phyloP scores from a whole-genome alignment of 2,329 filamentous ascomycete species.

The Mariannaea elegans region DNA sequence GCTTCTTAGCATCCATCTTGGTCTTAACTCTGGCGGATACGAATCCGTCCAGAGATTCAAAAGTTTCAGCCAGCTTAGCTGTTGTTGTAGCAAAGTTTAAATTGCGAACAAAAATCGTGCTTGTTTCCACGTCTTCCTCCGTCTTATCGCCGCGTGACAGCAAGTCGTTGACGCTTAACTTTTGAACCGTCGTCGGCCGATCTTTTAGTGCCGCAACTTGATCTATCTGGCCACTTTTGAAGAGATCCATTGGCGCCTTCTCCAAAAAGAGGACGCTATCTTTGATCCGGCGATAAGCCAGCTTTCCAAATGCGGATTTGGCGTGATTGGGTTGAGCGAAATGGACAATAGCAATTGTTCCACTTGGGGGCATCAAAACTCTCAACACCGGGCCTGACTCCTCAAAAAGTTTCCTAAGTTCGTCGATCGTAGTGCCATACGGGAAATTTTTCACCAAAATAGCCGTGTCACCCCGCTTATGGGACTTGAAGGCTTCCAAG shows the following conservation, averaged over 20 bases:
- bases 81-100: slow-evolving; percentile 91
- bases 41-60: slow-evolving; percentile 86
- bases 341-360: slow-evolving; percentile 93
- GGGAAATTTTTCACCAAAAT: slow-evolving; percentile 97
- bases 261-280: slow-evolving; percentile 93
- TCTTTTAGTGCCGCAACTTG: slow-evolving; percentile 45
- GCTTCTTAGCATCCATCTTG: slow-evolving; percentile 90
- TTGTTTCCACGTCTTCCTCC: slow-evolving; percentile 67
- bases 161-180: slow-evolving; percentile 74
- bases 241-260: slow-evolving; percentile 87
- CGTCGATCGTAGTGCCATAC: slow-evolving; percentile 80
- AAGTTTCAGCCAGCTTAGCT: slow-evolving; percentile 77
- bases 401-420: slow-evolving; percentile 83
- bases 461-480: slow-evolving; percentile 83
- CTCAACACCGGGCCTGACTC: slow-evolving; percentile 83
- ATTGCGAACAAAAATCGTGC: slow-evolving; percentile 93
- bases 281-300: slow-evolving; percentile 91
- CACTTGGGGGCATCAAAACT: slow-evolving; percentile 90
- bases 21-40: slow-evolving; percentile 91
- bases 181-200: slow-evolving; percentile 59
- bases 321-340: slow-evolving; percentile 83
- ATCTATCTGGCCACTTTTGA: slow-evolving; percentile 52
- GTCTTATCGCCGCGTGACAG: slow-evolving; percentile 65
- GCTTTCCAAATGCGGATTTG: slow-evolving; percentile 81
- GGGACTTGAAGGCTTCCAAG: slow-evolving; percentile 87